A percentile compares a stretch with the other conserved stretches of the same genome.
Evolutionary conservation across 176 grass and related monocot genomes (phyloP).

Genomic region (Chrysopogon serrulatus): DNA sequence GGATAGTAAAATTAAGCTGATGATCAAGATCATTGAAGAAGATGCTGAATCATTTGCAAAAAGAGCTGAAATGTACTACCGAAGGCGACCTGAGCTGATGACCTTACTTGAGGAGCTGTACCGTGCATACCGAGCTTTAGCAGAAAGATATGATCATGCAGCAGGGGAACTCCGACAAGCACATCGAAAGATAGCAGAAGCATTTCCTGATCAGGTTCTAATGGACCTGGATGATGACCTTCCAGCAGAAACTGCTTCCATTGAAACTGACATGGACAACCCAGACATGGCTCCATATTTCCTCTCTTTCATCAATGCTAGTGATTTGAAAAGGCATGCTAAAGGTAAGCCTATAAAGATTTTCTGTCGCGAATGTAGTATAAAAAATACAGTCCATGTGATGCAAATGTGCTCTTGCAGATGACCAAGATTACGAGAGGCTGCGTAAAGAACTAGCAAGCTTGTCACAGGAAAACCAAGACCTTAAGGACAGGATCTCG

Average conservation of each 20-base stretch:
- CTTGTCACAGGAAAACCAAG: conserved; percentile 69
- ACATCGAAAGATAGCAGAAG: conserved; percentile 71
- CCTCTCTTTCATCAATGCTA: conserved; percentile 35
- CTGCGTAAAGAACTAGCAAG: conserved; percentile 68
- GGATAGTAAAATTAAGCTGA: conserved; percentile 76
- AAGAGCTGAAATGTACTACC: conserved; percentile 94
- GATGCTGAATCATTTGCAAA: conserved; percentile 96
- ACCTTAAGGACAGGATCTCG: conserved; percentile 59
- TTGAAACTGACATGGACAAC: conserved; percentile 39
- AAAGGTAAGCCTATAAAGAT: conserved; percentile 39
- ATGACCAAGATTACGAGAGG: conserved; percentile 48
- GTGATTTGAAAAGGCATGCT: conserved; percentile 29
- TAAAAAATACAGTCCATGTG: conserved; percentile 11
- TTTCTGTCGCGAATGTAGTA: neutral
- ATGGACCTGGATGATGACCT: conserved; percentile 72
- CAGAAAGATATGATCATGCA: conserved; percentile 84
- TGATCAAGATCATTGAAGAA: conserved; percentile 90
- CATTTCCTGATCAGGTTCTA: conserved; percentile 64
- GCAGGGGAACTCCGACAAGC: conserved; percentile 80
- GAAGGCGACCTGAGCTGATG: conserved; percentile 86
- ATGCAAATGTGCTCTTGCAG: conserved; percentile 23
- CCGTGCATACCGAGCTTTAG: conserved; percentile 80
- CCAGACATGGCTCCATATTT: conserved; percentile 41
- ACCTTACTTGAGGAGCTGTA: conserved; percentile 86
- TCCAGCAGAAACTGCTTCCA: conserved; percentile 40